These are phyloP conservation scores for Aspergillus awamori DNA, from an alignment of 2,329 filamentous ascomycete genomes.

Conservation along the genomic window DNA sequence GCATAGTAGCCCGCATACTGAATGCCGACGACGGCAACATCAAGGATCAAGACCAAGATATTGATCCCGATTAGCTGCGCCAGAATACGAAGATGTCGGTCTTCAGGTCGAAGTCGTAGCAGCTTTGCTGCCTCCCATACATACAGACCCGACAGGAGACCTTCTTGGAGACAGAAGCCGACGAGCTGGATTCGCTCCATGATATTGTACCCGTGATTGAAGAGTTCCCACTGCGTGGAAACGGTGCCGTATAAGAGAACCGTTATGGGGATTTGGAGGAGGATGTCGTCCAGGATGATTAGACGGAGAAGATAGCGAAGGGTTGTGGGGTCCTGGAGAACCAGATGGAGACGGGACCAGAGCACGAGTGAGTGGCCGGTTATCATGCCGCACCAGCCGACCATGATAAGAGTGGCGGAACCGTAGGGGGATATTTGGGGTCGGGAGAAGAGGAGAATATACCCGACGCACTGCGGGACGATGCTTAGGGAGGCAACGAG, in stretches of 20 bases:
- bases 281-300: slow-evolving; percentile 44
- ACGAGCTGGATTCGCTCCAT: slow-evolving; percentile 56
- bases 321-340: slow-evolving; percentile 36
- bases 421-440: slow-evolving; percentile 31
- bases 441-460: slow-evolving; percentile 45
- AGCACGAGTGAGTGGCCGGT: slow-evolving; percentile 49
- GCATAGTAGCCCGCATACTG: slow-evolving; percentile 44
- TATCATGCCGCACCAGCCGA: slow-evolving; percentile 48
- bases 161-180: slow-evolving; percentile 56
- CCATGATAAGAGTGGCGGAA: slow-evolving; percentile 37
- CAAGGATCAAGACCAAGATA: slow-evolving; percentile 50
- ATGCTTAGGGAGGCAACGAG: slow-evolving; percentile 42
- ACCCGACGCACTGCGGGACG: slow-evolving; percentile 43
- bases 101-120: slow-evolving; percentile 32
- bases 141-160: slow-evolving; percentile 53
- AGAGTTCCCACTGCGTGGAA: slow-evolving; percentile 20
- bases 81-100: slow-evolving; percentile 25
- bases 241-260: slow-evolving; percentile 40
- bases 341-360: slow-evolving; percentile 49
- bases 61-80: slow-evolving; percentile 56
- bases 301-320: slow-evolving; percentile 41
- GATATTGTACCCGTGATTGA: slow-evolving; percentile 34
- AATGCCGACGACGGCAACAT: slow-evolving; percentile 46
- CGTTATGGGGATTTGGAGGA: slow-evolving; percentile 43
- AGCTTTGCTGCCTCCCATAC: slow-evolving; percentile 54